phyloP scores from a whole-genome alignment of 2,329 filamentous ascomycete genomes.

The Ascocoryne sarcoides region DNA sequence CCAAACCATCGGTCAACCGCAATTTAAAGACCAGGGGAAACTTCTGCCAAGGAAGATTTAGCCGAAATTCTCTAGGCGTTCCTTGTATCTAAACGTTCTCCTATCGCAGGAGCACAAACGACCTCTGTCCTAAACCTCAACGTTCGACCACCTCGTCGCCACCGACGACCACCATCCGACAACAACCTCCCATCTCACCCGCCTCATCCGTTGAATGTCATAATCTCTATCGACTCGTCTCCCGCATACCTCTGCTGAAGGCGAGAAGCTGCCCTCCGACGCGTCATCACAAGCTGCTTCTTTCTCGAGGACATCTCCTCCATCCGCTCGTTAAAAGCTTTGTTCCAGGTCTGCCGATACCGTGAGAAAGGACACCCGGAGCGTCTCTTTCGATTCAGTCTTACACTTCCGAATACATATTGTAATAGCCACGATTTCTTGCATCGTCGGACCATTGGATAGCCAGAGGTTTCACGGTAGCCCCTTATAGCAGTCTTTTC shows the following conservation, averaged over 20 bases:
- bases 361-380: conserved; percentile 3
- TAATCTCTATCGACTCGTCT: conserved; percentile 12
- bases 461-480: no score
- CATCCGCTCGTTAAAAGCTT: conserved; percentile 26
- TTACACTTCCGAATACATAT: conserved; percentile 20
- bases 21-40: no score
- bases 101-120: not conserved
- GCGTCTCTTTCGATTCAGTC: conserved; percentile 17
- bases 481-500: conserved; percentile 22
- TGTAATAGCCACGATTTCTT: conserved; percentile 18
- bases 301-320: conserved; percentile 25
- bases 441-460: conserved; percentile 8
- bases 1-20: no score
- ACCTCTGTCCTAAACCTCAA: not conserved
- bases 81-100: not conserved
- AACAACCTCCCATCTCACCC: conserved; percentile 1
- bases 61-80: not conserved
- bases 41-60: not conserved
- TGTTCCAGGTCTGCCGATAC: conserved; percentile 15
- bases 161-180: conserved; percentile 11
- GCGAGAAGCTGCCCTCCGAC: conserved; percentile 12
- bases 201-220: conserved; percentile 14
- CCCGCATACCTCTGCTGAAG: conserved; percentile 17
- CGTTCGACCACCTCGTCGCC: not conserved
- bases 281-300: conserved; percentile 23